Evolutionary conservation across 805 yeast genomes (phyloP).

Genomic region (Lipomyces yamanashiensis): DNA sequence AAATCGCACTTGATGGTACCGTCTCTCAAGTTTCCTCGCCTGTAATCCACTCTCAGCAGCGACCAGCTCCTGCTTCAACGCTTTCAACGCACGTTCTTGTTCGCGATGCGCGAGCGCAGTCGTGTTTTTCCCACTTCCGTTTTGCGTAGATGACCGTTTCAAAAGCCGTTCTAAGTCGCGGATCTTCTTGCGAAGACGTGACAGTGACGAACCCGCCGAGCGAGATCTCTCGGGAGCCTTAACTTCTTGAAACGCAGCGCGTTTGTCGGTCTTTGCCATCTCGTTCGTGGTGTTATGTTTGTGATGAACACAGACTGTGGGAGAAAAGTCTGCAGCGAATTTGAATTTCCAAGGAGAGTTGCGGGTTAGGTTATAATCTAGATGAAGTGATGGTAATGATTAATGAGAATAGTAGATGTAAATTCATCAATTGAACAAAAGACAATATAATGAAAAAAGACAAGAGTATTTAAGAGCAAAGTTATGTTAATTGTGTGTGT

Average conservation of each 20-base stretch:
- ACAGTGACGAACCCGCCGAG: conserved; percentile 16
- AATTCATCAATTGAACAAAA: too few species aligned
- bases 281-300: background rate
- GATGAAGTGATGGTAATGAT: too few species aligned
- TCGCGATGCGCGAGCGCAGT: conserved; percentile 55
- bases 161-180: conserved; percentile 82
- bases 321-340: too few species aligned
- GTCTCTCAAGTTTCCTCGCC: conserved; percentile 61
- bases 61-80: conserved; percentile 62
- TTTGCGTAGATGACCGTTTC: conserved; percentile 43
- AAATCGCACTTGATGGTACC: conserved; percentile 91
- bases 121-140: conserved; percentile 54
- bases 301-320: too few species aligned
- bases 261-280: background rate
- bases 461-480: too few species aligned
- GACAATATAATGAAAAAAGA: too few species aligned
- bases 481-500: too few species aligned
- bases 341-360: too few species aligned
- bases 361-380: too few species aligned
- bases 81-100: conserved; percentile 70
- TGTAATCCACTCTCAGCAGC: conserved; percentile 52
- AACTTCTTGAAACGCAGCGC: conserved; percentile 11
- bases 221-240: background rate
- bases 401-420: too few species aligned
- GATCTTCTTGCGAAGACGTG: conserved; percentile 76